Evolutionary conservation across 108 stramenopile genomes (phyloP).

Genomic region (Nannochloropsis granulata): DNA sequence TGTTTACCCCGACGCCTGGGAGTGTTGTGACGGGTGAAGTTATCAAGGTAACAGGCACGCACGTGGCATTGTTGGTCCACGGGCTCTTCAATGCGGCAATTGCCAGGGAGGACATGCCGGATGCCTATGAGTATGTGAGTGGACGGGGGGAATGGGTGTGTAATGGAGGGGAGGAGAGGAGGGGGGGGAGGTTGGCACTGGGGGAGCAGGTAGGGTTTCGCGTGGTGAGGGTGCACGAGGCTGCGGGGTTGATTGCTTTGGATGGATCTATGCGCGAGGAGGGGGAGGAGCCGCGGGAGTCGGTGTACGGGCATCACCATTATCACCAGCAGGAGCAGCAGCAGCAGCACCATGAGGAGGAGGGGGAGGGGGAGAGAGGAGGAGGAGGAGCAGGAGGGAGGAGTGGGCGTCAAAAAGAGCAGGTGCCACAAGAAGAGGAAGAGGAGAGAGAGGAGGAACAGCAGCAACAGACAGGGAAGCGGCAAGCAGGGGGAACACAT

Average conservation of each 20-base stretch:
- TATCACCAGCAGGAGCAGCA: too few relatives aligned
- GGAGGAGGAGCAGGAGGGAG: not conserved
- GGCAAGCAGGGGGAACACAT: not conserved
- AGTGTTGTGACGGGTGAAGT: not conserved
- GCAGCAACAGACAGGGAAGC: not conserved
- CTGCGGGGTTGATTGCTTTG: not conserved
- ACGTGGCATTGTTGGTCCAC: not conserved
- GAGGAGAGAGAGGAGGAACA: not conserved
- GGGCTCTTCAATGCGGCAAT: not conserved
- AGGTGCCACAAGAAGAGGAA: not conserved
- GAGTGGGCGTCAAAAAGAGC: not conserved
- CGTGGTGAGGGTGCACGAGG: not conserved
- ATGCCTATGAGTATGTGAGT: not conserved
- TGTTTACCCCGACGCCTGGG: not conserved
- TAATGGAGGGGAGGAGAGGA: not conserved
- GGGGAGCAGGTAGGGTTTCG: not conserved
- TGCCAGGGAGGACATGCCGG: not conserved
- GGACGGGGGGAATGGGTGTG: not conserved
- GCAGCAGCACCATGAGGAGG: not conserved
- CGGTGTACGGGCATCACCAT: not conserved
- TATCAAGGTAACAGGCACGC: not conserved
- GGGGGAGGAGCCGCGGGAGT: not conserved
- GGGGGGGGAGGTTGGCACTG: not conserved
- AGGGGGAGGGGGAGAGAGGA: not conserved
- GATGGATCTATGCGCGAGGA: not conserved